A percentile compares a stretch with the other conserved stretches of the same genome.
Evolutionary conservation across 2,329 filamentous ascomycete genomes (phyloP).

Genomic region (Diaporthe sp.): DNA sequence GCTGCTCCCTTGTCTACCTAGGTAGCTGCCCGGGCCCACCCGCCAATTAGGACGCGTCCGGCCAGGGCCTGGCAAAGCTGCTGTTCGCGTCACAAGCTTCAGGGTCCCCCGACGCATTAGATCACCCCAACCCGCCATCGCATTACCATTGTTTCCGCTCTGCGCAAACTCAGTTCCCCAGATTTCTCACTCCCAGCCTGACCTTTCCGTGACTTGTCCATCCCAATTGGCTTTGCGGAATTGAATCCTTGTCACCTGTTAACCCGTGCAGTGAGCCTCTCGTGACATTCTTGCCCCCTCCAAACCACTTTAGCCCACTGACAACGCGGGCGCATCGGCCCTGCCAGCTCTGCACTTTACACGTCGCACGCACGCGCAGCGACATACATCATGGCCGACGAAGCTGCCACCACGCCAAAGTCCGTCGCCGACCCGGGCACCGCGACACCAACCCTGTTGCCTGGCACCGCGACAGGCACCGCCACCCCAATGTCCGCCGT

Average conservation of each 20-base stretch:
- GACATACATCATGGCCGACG: conserved; percentile 35
- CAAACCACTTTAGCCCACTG: neutral
- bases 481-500: conserved; percentile 44
- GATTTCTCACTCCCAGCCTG: neutral
- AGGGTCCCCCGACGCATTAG: conserved; percentile 19
- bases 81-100: conserved; percentile 31
- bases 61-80: conserved; percentile 19
- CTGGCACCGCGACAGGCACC: conserved; percentile 42
- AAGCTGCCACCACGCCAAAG: conserved; percentile 27
- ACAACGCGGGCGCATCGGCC: conserved; percentile 16
- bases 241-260: neutral
- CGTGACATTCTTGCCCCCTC: neutral
- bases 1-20: neutral
- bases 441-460: conserved; percentile 35
- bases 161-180: neutral
- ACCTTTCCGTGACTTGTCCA: neutral
- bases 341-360: neutral
- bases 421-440: conserved; percentile 29
- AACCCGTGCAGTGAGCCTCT: neutral
- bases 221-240: conserved; percentile 24
- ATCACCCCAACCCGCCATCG: neutral
- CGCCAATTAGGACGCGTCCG: conserved; percentile 27
- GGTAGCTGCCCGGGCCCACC: neutral
- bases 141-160: neutral
- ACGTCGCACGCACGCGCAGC: neutral